Evolutionary conservation across 192 early-diverging fungal genomes (phyloP).

Genomic region (Jimgerdemannia flammicorona): DNA sequence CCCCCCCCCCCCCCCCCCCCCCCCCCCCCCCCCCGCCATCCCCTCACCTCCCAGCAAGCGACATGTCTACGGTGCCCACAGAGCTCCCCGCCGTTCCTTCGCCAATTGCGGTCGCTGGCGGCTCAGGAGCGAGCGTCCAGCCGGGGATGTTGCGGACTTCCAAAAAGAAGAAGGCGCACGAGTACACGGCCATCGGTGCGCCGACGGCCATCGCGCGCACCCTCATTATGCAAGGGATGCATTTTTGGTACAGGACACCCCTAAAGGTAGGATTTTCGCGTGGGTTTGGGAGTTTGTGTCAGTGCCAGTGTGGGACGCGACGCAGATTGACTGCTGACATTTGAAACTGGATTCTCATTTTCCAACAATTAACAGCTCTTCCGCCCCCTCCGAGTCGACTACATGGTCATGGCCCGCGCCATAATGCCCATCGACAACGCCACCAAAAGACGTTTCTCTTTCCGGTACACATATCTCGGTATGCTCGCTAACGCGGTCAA

Average conservation of each 20-base stretch:
- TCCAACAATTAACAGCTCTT: constrained; percentile 51
- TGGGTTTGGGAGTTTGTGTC: neutral
- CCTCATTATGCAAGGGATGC: constrained; percentile 46
- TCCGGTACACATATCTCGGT: constrained; percentile 67
- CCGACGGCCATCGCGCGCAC: constrained; percentile 52
- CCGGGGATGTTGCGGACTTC: constrained; percentile 13
- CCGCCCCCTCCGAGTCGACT: constrained; percentile 74
- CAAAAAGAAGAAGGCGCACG: constrained; percentile 41
- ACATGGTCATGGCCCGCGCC: constrained; percentile 72
- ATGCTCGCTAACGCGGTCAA: constrained; percentile 68
- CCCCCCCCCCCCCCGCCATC: too few relatives aligned
- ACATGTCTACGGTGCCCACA: too few relatives aligned
- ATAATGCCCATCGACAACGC: constrained; percentile 51
- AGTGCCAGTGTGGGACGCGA: too few relatives aligned
- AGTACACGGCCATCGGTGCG: constrained; percentile 47
- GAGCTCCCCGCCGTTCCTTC: too few relatives aligned
- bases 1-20: too few relatives aligned
- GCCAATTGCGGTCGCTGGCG: too few relatives aligned
- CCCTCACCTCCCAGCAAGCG: too few relatives aligned
- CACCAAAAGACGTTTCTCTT: constrained; percentile 29
- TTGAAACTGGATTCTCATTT: neutral
- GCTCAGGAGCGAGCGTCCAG: neutral
- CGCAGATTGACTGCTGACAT: too few relatives aligned
- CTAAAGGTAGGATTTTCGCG: constrained; percentile 42
- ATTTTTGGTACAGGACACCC: constrained; percentile 54